These are phyloP conservation scores for Drechslera avenae DNA, from an alignment of 2,329 filamentous ascomycete species.

Conservation along the genomic window DNA sequence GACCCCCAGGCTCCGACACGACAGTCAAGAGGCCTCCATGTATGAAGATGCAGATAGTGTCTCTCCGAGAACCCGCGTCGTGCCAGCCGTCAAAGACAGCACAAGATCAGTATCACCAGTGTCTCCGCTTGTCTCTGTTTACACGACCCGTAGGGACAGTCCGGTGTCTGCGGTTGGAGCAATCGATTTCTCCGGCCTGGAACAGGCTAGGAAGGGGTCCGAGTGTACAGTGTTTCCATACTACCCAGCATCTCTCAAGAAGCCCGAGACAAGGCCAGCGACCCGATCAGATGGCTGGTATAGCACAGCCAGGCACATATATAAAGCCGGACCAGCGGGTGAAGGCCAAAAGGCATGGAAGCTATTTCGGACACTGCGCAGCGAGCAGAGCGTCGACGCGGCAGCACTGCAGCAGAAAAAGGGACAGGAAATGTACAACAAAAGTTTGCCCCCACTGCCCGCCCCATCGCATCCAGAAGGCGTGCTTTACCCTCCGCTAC, in stretches of 20 bases:
- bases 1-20: background rate
- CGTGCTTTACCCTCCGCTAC: constrained; percentile 1
- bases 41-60: background rate
- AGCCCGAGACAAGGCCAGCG: background rate
- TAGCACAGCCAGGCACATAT: constrained; percentile 25
- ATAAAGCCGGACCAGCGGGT: constrained; percentile 29
- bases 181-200: background rate
- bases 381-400: constrained; percentile 6
- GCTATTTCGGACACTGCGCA: constrained; percentile 17
- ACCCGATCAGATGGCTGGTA: background rate
- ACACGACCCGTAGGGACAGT: constrained; percentile 1
- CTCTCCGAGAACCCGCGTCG: background rate
- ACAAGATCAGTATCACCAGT: background rate
- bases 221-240: constrained; percentile 1
- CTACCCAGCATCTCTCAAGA: background rate
- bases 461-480: background rate
- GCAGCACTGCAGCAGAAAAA: background rate
- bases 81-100: background rate
- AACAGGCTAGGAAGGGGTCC: constrained; percentile 1
- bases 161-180: background rate
- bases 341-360: constrained; percentile 35
- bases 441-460: background rate
- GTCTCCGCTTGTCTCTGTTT: background rate
- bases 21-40: background rate
- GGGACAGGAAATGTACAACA: background rate